These are phyloP conservation scores for Salix purpurea DNA, from an alignment of 345 rosid genomes.

Conservation along the genomic window DNA sequence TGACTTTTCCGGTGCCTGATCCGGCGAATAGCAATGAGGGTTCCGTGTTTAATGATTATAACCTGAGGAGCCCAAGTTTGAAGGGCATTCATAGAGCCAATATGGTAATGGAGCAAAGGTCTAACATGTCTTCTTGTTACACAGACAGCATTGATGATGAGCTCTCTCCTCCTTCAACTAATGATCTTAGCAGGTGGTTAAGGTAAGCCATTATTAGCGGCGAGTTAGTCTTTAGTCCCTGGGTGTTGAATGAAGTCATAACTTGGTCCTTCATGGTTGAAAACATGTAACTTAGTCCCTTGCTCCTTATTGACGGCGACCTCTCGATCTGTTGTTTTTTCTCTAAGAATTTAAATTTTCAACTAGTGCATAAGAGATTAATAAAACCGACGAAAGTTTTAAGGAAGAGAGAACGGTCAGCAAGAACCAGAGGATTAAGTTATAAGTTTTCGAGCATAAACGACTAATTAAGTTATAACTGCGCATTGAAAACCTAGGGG, in stretches of 20 bases:
- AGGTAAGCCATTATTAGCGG: background rate
- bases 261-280: background rate
- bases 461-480: background rate
- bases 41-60: background rate
- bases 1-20: slow-evolving; percentile 2
- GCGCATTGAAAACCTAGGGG: background rate
- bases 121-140: slow-evolving; percentile 9
- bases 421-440: background rate
- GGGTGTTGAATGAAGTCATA: background rate
- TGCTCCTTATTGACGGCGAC: background rate
- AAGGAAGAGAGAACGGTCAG: background rate
- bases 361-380: too few relatives aligned
- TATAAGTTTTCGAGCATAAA: background rate
- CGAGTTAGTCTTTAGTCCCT: background rate
- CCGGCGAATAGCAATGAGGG: background rate
- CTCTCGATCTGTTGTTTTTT: background rate
- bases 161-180: background rate
- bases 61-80: slow-evolving; percentile 10
- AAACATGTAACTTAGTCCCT: background rate
- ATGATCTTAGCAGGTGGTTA: slow-evolving; percentile 8
- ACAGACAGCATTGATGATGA: slow-evolving; percentile 2
- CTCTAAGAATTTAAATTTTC: background rate
- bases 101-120: background rate
- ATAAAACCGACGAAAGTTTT: too few relatives aligned
- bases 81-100: background rate